Percentiles rank a stretch among this genome's conserved stretches.
phyloP scores from a whole-genome alignment of 306 rosid species.

The Spatholobus suberectus region DNA sequence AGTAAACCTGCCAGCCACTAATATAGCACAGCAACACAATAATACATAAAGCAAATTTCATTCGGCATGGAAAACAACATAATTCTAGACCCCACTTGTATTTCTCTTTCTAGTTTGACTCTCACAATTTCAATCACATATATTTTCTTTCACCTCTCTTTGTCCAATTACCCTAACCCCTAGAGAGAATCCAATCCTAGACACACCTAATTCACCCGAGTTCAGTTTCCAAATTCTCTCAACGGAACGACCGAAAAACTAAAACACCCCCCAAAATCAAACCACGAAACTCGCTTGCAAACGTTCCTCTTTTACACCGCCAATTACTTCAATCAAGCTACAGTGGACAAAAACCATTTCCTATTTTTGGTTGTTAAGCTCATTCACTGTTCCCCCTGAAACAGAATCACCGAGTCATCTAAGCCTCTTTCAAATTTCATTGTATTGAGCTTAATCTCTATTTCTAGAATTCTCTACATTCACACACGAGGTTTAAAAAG shows the following conservation, averaged over 20 bases:
- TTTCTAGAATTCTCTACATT: not conserved
- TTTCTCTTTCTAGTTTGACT: not conserved
- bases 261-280: not conserved
- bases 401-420: not conserved
- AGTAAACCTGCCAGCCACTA: not conserved
- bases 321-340: slow-evolving; percentile 20
- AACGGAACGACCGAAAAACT: not conserved
- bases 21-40: not conserved
- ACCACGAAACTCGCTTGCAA: too few species aligned
- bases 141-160: not conserved
- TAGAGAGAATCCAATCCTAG: not conserved
- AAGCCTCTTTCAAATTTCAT: not conserved
- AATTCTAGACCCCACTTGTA: not conserved
- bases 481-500: not conserved
- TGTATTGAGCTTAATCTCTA: not conserved
- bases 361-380: not conserved
- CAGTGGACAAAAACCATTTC: not conserved
- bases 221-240: not conserved
- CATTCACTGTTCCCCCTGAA: slow-evolving; percentile 7
- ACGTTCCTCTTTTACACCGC: not conserved
- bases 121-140: not conserved
- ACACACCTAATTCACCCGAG: not conserved
- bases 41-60: not conserved
- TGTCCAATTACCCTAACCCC: not conserved
- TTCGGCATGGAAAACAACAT: not conserved